These are phyloP conservation scores for Phlyctochytrium arcticum DNA, from an alignment of 192 early-diverging fungal species.

Conservation along the genomic window DNA sequence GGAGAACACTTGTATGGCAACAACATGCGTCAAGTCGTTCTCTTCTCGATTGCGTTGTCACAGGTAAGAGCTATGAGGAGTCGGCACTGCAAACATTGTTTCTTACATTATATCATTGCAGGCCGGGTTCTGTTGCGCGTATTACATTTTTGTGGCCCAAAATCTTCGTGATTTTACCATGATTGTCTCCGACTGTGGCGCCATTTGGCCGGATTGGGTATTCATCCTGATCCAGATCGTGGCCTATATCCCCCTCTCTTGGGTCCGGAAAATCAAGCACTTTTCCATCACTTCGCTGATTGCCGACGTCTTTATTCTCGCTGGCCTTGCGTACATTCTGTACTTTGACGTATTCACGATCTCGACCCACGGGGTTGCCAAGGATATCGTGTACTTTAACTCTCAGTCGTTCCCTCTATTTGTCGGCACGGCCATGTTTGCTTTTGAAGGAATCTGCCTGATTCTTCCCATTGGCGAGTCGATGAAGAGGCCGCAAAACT, in stretches of 20 bases:
- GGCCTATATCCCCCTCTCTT: slow-evolving; percentile 76
- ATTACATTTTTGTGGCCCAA: slow-evolving; percentile 84
- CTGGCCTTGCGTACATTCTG: slow-evolving; percentile 83
- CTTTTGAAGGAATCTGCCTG: slow-evolving; percentile 86
- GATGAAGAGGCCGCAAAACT: slow-evolving; percentile 91
- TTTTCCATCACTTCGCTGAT: slow-evolving; percentile 82
- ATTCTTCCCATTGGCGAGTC: slow-evolving; percentile 79
- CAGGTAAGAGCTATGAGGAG: slow-evolving; percentile 29
- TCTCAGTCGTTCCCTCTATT: slow-evolving; percentile 77
- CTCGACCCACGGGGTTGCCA: slow-evolving; percentile 57
- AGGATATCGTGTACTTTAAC: slow-evolving; percentile 73
- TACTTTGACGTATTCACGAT: slow-evolving; percentile 73
- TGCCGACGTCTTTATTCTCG: slow-evolving; percentile 88
- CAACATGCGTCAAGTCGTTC: slow-evolving; percentile 38
- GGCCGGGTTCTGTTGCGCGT: slow-evolving; percentile 85
- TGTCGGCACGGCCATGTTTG: slow-evolving; percentile 91
- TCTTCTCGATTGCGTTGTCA: slow-evolving; percentile 47
- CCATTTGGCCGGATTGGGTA: slow-evolving; percentile 57
- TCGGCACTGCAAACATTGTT: slow-evolving; percentile 1
- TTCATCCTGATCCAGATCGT: slow-evolving; percentile 76
- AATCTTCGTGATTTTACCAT: slow-evolving; percentile 71
- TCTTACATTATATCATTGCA: slow-evolving; percentile 40
- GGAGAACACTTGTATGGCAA: slow-evolving; percentile 48
- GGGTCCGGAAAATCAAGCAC: slow-evolving; percentile 88
- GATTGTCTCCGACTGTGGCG: slow-evolving; percentile 60